phyloP scores from a whole-genome alignment of 257 asterid genomes.

The Galeopsis tetrahit region DNA sequence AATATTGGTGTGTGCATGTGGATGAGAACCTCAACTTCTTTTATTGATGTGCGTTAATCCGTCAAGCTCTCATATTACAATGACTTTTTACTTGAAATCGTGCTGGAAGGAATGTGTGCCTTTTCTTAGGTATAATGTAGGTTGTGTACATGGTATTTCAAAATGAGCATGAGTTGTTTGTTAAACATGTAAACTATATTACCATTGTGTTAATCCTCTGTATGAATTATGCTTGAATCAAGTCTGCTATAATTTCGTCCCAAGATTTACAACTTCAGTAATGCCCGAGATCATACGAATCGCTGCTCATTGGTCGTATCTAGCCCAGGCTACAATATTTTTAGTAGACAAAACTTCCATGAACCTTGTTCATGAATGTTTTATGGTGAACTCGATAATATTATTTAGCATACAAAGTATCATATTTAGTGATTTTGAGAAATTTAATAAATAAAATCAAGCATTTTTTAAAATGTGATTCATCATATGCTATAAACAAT shows the following conservation, averaged over 20 bases:
- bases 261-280: not conserved
- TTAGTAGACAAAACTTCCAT: no score
- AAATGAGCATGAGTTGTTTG: not conserved
- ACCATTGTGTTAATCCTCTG: not conserved
- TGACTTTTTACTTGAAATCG: not conserved
- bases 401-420: no score
- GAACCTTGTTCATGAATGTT: no score
- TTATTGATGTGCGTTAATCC: not conserved
- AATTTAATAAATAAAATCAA: no score
- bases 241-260: not conserved
- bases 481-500: no score
- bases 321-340: slow-evolving; percentile 1
- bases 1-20: no score
- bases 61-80: not conserved
- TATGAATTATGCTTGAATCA: not conserved
- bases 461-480: no score
- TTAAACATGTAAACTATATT: not conserved
- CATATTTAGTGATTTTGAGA: no score
- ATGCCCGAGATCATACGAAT: not conserved
- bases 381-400: no score
- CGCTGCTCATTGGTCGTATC: not conserved
- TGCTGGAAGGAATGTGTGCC: not conserved
- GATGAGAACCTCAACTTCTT: not conserved
- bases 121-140: slow-evolving; percentile 18
- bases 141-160: not conserved